Conservation (phyloP, 139 green algal genomes). For the Auxenochlorella pyrenoidosa region DNA sequence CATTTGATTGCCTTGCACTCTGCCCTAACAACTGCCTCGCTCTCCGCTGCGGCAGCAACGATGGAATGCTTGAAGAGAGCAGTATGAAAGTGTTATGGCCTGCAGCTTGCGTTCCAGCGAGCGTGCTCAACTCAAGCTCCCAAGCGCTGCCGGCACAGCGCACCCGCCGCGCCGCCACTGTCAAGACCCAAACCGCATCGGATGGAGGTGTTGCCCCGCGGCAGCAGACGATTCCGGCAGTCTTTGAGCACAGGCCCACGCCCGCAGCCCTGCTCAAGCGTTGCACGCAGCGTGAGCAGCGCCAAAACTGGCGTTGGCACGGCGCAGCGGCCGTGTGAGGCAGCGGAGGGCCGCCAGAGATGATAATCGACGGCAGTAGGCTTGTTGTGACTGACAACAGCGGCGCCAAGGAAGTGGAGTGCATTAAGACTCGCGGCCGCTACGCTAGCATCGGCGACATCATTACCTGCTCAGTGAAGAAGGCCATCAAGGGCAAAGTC, state of each 20-base stretch:
- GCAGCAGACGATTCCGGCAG: neutral
- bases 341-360: neutral
- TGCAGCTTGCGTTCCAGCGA: no score
- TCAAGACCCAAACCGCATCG: neutral
- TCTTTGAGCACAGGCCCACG: neutral
- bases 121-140: no score
- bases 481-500: conserved; percentile 57
- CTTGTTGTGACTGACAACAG: conserved; percentile 64
- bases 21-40: no score
- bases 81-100: no score
- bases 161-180: neutral
- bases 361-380: conserved; percentile 49
- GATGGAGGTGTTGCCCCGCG: neutral
- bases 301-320: neutral
- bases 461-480: conserved; percentile 73
- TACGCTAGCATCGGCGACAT: conserved; percentile 61
- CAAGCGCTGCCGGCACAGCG: neutral
- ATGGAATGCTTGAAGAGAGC: no score
- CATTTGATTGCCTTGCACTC: no score
- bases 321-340: neutral
- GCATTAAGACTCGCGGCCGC: conserved; percentile 57
- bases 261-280: no score
- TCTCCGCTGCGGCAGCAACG: no score
- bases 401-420: conserved; percentile 67
- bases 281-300: no score